These are phyloP conservation scores for Mucor velutinosus DNA, from an alignment of 371 early-diverging fungal species.

Conservation along the genomic window DNA sequence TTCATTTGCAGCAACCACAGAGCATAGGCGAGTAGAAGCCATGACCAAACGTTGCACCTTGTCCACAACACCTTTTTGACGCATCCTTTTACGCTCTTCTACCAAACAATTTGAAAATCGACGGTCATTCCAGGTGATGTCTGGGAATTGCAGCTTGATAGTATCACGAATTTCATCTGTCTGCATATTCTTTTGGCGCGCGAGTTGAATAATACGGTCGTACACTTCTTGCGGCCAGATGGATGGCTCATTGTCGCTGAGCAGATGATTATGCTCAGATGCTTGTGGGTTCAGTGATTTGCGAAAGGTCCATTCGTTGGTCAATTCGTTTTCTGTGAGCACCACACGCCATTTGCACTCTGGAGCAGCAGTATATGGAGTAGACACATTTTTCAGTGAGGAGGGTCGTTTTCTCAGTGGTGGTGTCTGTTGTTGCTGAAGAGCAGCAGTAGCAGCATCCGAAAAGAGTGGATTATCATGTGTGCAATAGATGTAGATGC, in stretches of 20 bases:
- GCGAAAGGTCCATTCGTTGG: conserved; percentile 51
- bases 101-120: conserved; percentile 60
- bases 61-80: conserved; percentile 44
- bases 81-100: conserved; percentile 56
- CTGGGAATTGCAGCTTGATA: conserved; percentile 57
- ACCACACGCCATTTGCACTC: conserved; percentile 65
- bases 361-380: conserved; percentile 15
- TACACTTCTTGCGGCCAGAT: conserved; percentile 45
- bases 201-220: conserved; percentile 46
- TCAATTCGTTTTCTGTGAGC: conserved; percentile 48
- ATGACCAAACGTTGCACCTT: conserved; percentile 48
- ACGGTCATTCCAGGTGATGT: conserved; percentile 62
- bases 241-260: conserved; percentile 32
- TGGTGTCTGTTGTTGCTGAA: conserved; percentile 45
- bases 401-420: conserved; percentile 47
- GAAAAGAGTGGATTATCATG: conserved; percentile 38
- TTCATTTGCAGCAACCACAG: conserved; percentile 46
- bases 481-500: conserved; percentile 63
- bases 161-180: conserved; percentile 46
- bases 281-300: conserved; percentile 59
- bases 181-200: conserved; percentile 29
- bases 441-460: too few relatives aligned
- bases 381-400: conserved; percentile 31
- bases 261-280: conserved; percentile 58
- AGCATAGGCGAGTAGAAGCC: conserved; percentile 40